A percentile compares a stretch with the other conserved stretches of the same genome.
Evolutionary conservation across 371 early-diverging fungal species (phyloP).

Genomic region (Mortierella sp.): DNA sequence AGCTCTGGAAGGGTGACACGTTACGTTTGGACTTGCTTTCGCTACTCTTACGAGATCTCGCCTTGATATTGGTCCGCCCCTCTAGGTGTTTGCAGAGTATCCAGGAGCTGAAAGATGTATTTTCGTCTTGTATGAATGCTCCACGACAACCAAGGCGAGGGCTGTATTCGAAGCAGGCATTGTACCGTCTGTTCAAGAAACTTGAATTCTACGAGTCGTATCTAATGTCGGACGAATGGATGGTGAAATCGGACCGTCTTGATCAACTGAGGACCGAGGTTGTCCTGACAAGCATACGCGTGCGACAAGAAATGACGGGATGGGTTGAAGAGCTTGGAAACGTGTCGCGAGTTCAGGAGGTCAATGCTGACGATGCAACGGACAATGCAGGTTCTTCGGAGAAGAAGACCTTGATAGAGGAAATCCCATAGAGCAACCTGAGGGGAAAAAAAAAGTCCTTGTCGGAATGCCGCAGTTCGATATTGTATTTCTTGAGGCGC

Average conservation of each 20-base stretch:
- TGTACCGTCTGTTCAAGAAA: slow-evolving; percentile 37
- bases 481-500: no score
- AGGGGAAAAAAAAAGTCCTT: no score
- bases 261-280: slow-evolving; percentile 42
- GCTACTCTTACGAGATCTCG: slow-evolving; percentile 32
- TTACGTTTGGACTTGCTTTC: slow-evolving; percentile 38
- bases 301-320: slow-evolving; percentile 37
- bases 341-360: slow-evolving; percentile 9
- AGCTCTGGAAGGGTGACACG: slow-evolving; percentile 51
- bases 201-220: slow-evolving; percentile 52
- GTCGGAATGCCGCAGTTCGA: no score
- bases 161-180: slow-evolving; percentile 19
- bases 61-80: slow-evolving; percentile 29
- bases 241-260: slow-evolving; percentile 22
- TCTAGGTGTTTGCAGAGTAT: slow-evolving; percentile 26
- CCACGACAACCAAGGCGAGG: not conserved
- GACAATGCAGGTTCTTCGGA: no score
- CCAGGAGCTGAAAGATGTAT: slow-evolving; percentile 19
- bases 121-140: slow-evolving; percentile 3
- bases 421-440: no score
- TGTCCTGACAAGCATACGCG: slow-evolving; percentile 27
- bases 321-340: slow-evolving; percentile 35
- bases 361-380: no score
- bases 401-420: no score
- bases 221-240: slow-evolving; percentile 25